phyloP scores from a whole-genome alignment of 169 alveolate species.

The Amoebophrya sp. region DNA sequence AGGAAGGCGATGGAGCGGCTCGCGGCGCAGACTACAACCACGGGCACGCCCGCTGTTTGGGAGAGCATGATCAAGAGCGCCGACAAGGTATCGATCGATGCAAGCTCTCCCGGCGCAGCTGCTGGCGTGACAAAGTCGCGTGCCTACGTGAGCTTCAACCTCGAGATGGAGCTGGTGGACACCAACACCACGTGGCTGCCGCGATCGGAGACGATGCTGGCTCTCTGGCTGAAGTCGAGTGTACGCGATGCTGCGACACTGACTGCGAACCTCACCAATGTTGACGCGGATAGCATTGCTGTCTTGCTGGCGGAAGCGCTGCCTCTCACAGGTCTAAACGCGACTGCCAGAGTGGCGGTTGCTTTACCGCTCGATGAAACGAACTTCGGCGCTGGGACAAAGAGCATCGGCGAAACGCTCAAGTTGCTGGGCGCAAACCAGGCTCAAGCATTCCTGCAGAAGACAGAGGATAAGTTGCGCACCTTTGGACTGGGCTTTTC shows the following conservation, averaged over 20 bases:
- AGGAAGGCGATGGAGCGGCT: background rate
- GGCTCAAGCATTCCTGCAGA: background rate
- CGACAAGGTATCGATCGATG: too few relatives aligned
- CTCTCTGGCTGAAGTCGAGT: background rate
- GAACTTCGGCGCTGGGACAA: background rate
- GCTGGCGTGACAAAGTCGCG: background rate
- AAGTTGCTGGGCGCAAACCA: background rate
- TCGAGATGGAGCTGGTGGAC: background rate
- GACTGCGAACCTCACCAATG: background rate
- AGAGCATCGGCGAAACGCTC: background rate
- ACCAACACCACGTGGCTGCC: background rate
- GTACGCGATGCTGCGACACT: background rate
- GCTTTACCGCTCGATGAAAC: background rate
- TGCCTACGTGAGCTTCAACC: background rate
- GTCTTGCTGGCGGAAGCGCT: background rate
- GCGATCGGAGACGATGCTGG: background rate
- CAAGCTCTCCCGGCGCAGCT: background rate
- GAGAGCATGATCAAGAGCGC: too few relatives aligned
- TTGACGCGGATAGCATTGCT: background rate
- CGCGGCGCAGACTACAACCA: background rate
- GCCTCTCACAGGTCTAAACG: background rate
- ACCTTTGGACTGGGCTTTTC: background rate
- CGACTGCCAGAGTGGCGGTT: background rate
- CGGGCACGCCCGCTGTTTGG: too few relatives aligned
- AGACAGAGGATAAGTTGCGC: background rate